phyloP scores from a whole-genome alignment of 2,329 filamentous ascomycete genomes.

The Aureobasidium sp. region DNA sequence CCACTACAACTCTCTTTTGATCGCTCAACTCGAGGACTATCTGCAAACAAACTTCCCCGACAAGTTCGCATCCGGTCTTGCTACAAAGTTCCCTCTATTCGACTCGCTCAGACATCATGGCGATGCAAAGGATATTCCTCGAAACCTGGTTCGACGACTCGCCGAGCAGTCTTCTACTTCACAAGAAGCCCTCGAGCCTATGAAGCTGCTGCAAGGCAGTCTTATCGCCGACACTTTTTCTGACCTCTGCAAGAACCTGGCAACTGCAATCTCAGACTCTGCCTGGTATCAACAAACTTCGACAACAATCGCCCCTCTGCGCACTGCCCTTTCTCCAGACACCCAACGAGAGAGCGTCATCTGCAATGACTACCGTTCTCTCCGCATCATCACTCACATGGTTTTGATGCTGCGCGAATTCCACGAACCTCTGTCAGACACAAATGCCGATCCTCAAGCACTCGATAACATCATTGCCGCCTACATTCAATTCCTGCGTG shows the following conservation, averaged over 20 bases:
- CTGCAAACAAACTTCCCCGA: conserved; percentile 51
- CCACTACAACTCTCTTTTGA: conserved; percentile 77
- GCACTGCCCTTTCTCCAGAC: conserved; percentile 11
- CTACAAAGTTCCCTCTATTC: conserved; percentile 55
- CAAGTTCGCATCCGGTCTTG: conserved; percentile 47
- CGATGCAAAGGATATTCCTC: conserved; percentile 32
- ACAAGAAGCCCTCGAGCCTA: conserved; percentile 55
- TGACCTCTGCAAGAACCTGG: conserved; percentile 38
- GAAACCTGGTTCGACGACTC: conserved; percentile 49
- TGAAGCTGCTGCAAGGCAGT: conserved; percentile 70
- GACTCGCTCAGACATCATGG: conserved; percentile 59
- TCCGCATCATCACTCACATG: conserved; percentile 46
- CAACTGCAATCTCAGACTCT: conserved; percentile 36
- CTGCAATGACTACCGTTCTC: conserved; percentile 35
- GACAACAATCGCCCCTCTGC: conserved; percentile 18
- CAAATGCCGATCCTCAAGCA: conserved; percentile 30
- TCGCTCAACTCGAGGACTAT: conserved; percentile 72
- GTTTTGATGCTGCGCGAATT: conserved; percentile 58
- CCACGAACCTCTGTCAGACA: conserved; percentile 5
- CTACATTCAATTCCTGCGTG: conserved; percentile 73
- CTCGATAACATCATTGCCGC: conserved; percentile 63
- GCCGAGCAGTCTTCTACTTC: conserved; percentile 51
- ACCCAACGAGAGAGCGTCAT: conserved; percentile 26
- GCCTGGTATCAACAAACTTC: conserved; percentile 20
- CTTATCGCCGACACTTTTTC: conserved; percentile 57